Conservation (phyloP, 2,329 filamentous ascomycete species). For the Cladosporium sp. region DNA sequence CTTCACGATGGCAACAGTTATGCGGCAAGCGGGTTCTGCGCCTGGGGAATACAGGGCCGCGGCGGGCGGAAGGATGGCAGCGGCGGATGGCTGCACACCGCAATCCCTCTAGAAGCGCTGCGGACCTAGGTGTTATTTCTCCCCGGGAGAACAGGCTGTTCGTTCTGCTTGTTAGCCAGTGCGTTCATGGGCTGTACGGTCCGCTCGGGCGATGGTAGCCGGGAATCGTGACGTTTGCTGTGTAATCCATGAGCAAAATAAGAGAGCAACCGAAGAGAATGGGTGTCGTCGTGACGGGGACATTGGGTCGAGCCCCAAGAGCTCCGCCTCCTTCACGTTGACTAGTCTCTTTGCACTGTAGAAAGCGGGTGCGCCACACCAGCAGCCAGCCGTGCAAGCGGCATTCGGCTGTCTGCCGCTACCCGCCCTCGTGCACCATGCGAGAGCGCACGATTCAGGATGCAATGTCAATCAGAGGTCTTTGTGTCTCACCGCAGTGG, state of each 20-base stretch:
- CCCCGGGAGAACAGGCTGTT: neutral
- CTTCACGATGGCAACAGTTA: neutral
- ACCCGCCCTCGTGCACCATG: constrained; percentile 13
- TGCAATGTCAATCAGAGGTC: constrained; percentile 1
- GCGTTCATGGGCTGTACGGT: neutral
- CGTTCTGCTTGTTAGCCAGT: neutral
- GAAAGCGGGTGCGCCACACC: constrained; percentile 14
- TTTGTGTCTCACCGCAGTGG: constrained; percentile 13
- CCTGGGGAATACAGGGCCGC: constrained; percentile 21
- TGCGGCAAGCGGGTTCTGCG: constrained; percentile 11
- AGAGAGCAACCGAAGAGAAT: neutral
- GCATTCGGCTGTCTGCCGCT: constrained; percentile 16
- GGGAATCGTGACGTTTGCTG: constrained; percentile 8
- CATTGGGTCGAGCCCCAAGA: neutral
- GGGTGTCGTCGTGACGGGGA: neutral
- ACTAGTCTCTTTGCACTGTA: neutral
- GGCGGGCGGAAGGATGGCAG: constrained; percentile 5
- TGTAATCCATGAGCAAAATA: neutral
- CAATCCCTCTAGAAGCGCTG: constrained; percentile 9
- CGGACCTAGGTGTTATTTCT: constrained; percentile 10
- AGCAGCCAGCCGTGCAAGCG: constrained; percentile 9
- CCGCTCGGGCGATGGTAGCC: neutral
- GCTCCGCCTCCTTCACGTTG: neutral
- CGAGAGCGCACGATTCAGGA: neutral
- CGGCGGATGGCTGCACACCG: constrained; percentile 18